Base-by-base conservation (phyloP, 2,329 filamentous ascomycete species). In the Ascochyta fabae region DNA sequence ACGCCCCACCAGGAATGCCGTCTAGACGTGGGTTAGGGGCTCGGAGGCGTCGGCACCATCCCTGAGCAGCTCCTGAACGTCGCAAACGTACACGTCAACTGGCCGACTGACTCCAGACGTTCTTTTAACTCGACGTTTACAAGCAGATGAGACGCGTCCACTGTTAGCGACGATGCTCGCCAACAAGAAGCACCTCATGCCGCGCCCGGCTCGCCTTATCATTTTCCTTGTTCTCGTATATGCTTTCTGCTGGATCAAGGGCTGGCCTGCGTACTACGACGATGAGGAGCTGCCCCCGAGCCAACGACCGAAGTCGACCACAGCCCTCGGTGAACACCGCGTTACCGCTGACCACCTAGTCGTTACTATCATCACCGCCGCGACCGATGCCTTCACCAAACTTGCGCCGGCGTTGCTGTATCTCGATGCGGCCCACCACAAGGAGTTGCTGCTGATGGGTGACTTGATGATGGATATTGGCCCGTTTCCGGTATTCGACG, bases 361-460 rank as follows among this genome's bases (percentile, higher is more conserved):
- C 39, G 80, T 86, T 5, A 76, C 84, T 16, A 75, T 86, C 61
- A 81, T 81, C 55, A 86, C 84, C 3, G 83, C 83, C 33, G 83
- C 84, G 4, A 83, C 81, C 19, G 81, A 86, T 66, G 79, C 82
- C 22, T 77, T 77, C 58, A 77, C 81, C 22, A 85, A 85, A 65
- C 75, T 86, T 4, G 82, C 84, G 4, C 73, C 73, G 2, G 41
- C 63, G 22, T 56, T 73, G 31, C 59, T 70, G 15, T 61, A 65
- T 26, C 66, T 68, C 9, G 46, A 66, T 41, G 39, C 45, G 0
- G 68, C 71, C 39, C 66, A 78, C 48, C 61, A 69, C 33, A 74
- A 74, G 24, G 73, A 68, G 6, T 53, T 78, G 12, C 50, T 77
- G 26, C 62, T 79, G 35, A 76, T 77, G 65, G 73, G 75, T 10